These are phyloP conservation scores for Boletus rufocinnamomeus DNA, from an alignment of 768 basidiomycete species.

Conservation along the genomic window DNA sequence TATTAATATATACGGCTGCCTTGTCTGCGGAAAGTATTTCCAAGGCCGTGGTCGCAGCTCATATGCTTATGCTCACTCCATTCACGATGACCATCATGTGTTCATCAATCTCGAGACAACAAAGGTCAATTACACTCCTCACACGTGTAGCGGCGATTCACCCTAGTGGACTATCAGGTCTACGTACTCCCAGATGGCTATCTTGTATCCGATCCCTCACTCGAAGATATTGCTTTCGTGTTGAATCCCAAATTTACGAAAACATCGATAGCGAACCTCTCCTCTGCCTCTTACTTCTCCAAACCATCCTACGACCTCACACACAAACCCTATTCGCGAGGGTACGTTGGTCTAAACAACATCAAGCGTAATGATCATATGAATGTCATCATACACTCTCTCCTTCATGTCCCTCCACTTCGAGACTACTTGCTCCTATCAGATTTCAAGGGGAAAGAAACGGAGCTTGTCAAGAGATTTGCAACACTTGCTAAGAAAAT, in stretches of 20 bases:
- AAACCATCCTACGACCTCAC: slow-evolving; percentile 86
- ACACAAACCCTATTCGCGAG: slow-evolving; percentile 82
- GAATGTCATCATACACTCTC: slow-evolving; percentile 94
- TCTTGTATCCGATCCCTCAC: slow-evolving; percentile 91
- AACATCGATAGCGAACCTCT: slow-evolving; percentile 53
- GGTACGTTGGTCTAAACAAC: slow-evolving; percentile 96
- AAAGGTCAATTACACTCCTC: slow-evolving; percentile 51
- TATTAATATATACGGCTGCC: slow-evolving; percentile 96
- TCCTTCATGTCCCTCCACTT: slow-evolving; percentile 88
- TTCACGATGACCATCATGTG: slow-evolving; percentile 97
- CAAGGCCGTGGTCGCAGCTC: slow-evolving; percentile 94
- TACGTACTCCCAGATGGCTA: slow-evolving; percentile 98
- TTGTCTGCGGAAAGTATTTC: slow-evolving; percentile 98
- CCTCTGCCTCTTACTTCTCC: slow-evolving; percentile 56
- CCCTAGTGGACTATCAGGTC: slow-evolving; percentile 56
- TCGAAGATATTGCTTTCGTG: slow-evolving; percentile 93
- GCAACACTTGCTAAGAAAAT: slow-evolving; percentile 86
- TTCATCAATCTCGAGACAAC: slow-evolving; percentile 95
- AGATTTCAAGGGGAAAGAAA: slow-evolving; percentile 67
- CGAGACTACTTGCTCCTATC: slow-evolving; percentile 86
- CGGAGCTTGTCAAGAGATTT: slow-evolving; percentile 88
- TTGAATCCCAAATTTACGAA: slow-evolving; percentile 85
- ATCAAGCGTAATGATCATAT: slow-evolving; percentile 97
- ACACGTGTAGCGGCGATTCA: slow-evolving; percentile 23
- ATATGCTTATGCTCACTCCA: slow-evolving; percentile 95